phyloP scores from a whole-genome alignment of 345 rosid species.

The Melaleuca quinquenervia region DNA sequence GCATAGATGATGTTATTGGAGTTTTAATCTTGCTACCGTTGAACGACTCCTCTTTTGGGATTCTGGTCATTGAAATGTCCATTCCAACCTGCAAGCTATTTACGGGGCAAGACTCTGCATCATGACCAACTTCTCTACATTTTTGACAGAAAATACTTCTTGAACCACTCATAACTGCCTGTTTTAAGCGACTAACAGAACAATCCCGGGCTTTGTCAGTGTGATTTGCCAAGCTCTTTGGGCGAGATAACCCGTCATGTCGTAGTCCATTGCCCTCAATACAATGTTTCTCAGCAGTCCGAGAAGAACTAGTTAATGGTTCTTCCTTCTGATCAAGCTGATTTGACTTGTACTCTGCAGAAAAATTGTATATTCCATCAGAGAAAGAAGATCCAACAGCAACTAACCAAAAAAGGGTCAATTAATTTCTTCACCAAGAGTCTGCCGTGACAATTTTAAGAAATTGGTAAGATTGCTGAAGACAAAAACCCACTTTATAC shows the following conservation, averaged over 20 bases:
- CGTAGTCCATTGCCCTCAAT: slow-evolving; percentile 27
- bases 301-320: slow-evolving; percentile 42
- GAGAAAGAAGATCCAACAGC: slow-evolving; percentile 38
- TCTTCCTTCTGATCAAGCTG: slow-evolving; percentile 50
- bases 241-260: slow-evolving; percentile 40
- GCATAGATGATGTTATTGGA: slow-evolving; percentile 74
- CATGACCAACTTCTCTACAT: slow-evolving; percentile 52
- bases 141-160: slow-evolving; percentile 38
- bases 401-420: neutral
- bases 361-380: slow-evolving; percentile 24
- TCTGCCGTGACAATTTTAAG: neutral
- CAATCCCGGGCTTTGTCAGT: slow-evolving; percentile 50
- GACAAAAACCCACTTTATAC: neutral
- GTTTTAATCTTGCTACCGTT: slow-evolving; percentile 61
- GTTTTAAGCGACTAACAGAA: slow-evolving; percentile 30
- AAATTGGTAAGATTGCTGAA: neutral
- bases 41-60: slow-evolving; percentile 30
- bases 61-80: slow-evolving; percentile 41
- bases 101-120: slow-evolving; percentile 38
- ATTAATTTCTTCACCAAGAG: neutral
- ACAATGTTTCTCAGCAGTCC: slow-evolving; percentile 34
- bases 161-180: slow-evolving; percentile 21
- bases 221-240: slow-evolving; percentile 41
- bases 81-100: slow-evolving; percentile 23
- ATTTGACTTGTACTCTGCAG: slow-evolving; percentile 37